These are phyloP conservation scores for Aureobasidium musti DNA, from an alignment of 2,329 filamentous ascomycete genomes.

Conservation along the genomic window DNA sequence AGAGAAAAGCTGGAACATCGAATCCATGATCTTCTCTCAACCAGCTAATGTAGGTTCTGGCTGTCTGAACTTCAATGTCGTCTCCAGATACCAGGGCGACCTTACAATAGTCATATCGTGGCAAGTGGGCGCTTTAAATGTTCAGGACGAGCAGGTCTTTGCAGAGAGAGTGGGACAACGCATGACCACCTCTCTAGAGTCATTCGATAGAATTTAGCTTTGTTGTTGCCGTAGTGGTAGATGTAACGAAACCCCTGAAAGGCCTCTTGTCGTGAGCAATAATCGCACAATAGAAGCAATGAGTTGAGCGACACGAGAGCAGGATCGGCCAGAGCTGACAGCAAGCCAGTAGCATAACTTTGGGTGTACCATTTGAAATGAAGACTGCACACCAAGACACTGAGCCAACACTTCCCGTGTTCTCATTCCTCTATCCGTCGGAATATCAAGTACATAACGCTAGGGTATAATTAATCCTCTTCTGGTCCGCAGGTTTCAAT, in stretches of 20 bases:
- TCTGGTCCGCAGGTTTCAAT: neutral
- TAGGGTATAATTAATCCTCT: slow-evolving; percentile 2
- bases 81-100: slow-evolving; percentile 45
- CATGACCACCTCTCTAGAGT: neutral
- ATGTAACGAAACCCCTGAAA: neutral
- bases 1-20: slow-evolving; percentile 35
- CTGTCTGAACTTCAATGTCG: slow-evolving; percentile 48
- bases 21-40: slow-evolving; percentile 48
- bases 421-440: neutral
- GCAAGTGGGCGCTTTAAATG: slow-evolving; percentile 48
- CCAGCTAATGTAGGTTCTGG: slow-evolving; percentile 46
- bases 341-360: too few species aligned
- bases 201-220: neutral
- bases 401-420: neutral
- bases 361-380: neutral
- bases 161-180: slow-evolving; percentile 3
- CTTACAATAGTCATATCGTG: slow-evolving; percentile 48
- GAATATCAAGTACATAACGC: neutral
- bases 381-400: neutral
- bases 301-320: too few species aligned
- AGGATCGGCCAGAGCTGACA: too few species aligned
- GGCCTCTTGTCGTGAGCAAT: too few species aligned
- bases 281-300: too few species aligned
- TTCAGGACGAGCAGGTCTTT: slow-evolving; percentile 41
- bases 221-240: neutral